Base-by-base conservation (phyloP, 352 stramenopile genomes). In the Pythium dissotocum region DNA sequence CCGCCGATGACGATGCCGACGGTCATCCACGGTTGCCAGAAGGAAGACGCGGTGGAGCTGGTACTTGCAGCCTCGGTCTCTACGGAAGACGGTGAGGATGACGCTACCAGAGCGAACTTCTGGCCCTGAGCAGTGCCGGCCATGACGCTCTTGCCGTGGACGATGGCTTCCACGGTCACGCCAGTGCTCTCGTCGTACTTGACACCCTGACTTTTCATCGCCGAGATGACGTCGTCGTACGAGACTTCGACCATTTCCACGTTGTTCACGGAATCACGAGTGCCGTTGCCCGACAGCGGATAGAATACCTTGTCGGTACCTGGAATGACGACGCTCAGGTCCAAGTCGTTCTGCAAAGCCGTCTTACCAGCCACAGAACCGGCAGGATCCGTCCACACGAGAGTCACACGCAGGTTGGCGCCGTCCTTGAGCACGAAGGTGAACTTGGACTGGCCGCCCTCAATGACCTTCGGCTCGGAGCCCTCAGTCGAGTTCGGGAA, bases 1-100 rank as follows among this genome's bases (percentile, higher is more conserved):
- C 74, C 80, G 1, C 83, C 70, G 10, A 90, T 67, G 44, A 90
- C 72, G 2, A 75, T 70, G 18, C 78, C 84, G 60, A 92, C 83
- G 16, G 77, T 89, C 82, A 92, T 92, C 84, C 84, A 92, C 16
- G 84, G 82, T 69, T 92, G 78, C 84, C 82, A 92, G 67, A 90
- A 90, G 5, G 57, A 61, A 4, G 44, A 54, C 2, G 52, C 53
- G 10, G 61, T 61, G 0, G 51, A 57, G 1, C 21, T 51, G 0
- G 28, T 49, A 1, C 35, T 36, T 10, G 71, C 64, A 10, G 58
- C 73, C 12, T 58, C 58, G 6, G 80, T 77, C 6, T 75, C 76
- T 1, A 83, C 80, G 0, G 68, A 77, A 0, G 75, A 82, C 10
- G 83, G 80, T 0, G 80, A 87, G 4, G 86, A 91, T 2, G 86